Conservation (phyloP, 2,329 filamentous ascomycete genomes). For the Aspergillus pseudoterreus region DNA sequence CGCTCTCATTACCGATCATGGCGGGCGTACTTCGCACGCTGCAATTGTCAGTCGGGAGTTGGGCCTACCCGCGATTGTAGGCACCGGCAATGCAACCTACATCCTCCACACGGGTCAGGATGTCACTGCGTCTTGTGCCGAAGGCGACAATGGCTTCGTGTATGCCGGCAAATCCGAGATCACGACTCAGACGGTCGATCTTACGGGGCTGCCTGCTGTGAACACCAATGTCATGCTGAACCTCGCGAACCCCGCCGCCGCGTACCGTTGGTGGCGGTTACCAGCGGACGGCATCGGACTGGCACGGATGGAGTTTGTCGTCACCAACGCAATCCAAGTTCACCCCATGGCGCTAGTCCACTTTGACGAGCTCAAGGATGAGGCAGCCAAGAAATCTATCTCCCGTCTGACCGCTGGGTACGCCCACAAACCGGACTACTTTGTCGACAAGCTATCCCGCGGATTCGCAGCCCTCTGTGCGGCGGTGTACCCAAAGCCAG, state of each 20-base stretch:
- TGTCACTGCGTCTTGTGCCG: slow-evolving; percentile 39
- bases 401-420: slow-evolving; percentile 28
- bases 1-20: slow-evolving; percentile 35
- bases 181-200: not conserved
- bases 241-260: slow-evolving; percentile 36
- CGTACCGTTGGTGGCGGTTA: slow-evolving; percentile 41
- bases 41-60: slow-evolving; percentile 42
- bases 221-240: slow-evolving; percentile 38
- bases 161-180: slow-evolving; percentile 34
- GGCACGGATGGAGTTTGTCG: slow-evolving; percentile 40
- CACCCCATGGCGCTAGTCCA: slow-evolving; percentile 38
- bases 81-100: slow-evolving; percentile 34
- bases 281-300: slow-evolving; percentile 39
- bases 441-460: slow-evolving; percentile 36
- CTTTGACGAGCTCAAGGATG: slow-evolving; percentile 29
- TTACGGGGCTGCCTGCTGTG: slow-evolving; percentile 5
- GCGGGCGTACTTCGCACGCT: slow-evolving; percentile 34
- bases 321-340: slow-evolving; percentile 36
- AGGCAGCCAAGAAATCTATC: slow-evolving; percentile 23
- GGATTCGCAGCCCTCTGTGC: slow-evolving; percentile 38
- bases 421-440: slow-evolving; percentile 35
- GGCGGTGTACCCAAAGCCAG: slow-evolving; percentile 36
- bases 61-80: slow-evolving; percentile 37
- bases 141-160: slow-evolving; percentile 36
- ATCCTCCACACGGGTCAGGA: slow-evolving; percentile 35